A percentile compares a stretch with the other conserved stretches of the same genome.
phyloP scores from a whole-genome alignment of 1,284 basidiomycete species.

The Pholiota adiposa region DNA sequence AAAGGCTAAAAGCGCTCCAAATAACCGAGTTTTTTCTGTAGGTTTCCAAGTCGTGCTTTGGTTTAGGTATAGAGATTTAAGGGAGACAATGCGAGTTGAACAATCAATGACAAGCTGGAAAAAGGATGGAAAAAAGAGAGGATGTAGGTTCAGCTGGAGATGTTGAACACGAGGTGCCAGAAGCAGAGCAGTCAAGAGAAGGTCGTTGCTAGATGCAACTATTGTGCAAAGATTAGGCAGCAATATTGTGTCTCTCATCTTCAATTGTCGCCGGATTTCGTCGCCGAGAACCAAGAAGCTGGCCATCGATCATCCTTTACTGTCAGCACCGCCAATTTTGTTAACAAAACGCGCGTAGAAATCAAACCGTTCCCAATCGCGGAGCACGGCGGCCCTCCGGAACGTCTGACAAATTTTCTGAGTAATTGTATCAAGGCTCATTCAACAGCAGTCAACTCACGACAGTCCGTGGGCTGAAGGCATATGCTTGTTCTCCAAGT shows the following conservation, averaged over 20 bases:
- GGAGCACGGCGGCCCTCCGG: background rate
- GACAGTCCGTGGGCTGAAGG: background rate
- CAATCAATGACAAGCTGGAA: constrained; percentile 2
- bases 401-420: constrained; percentile 11
- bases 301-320: background rate
- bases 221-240: constrained; percentile 9
- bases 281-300: constrained; percentile 7
- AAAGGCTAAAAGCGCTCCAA: background rate
- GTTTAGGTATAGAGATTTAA: constrained; percentile 5
- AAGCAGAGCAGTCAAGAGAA: constrained; percentile 7
- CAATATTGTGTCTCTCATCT: background rate
- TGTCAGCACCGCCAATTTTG: constrained; percentile 2
- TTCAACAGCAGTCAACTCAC: background rate
- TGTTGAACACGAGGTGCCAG: constrained; percentile 5
- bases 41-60: constrained; percentile 1
- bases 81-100: background rate
- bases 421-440: background rate
- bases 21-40: background rate
- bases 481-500: background rate
- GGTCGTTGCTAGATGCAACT: constrained; percentile 6
- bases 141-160: constrained; percentile 9
- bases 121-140: background rate
- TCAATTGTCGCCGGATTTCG: constrained; percentile 1
- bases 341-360: constrained; percentile 14
- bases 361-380: constrained; percentile 20